phyloP scores from a whole-genome alignment of 805 yeast species.

The Hyphopichia homilentoma region DNA sequence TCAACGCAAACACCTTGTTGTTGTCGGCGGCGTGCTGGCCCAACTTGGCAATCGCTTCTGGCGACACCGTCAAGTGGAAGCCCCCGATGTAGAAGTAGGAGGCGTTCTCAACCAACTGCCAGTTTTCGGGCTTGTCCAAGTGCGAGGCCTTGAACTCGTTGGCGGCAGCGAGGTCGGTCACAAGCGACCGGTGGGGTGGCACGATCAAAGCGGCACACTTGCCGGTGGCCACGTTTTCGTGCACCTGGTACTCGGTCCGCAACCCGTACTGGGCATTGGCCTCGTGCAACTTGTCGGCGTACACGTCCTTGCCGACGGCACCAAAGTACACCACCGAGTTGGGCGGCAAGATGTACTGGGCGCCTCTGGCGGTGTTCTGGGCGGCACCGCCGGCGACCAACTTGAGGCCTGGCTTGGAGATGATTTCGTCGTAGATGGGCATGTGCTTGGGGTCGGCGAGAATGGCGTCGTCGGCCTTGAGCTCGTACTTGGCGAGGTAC shows the following conservation, averaged over 20 bases:
- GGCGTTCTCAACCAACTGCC: conserved; percentile 80
- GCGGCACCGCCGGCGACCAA: conserved; percentile 99
- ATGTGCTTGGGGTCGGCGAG: conserved; percentile 78
- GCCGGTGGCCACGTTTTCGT: conserved; percentile 79
- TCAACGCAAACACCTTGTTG: conserved; percentile 75
- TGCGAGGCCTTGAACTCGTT: conserved; percentile 92
- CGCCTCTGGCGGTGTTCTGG: conserved; percentile 98
- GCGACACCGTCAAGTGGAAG: conserved; percentile 97
- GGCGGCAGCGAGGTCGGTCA: conserved; percentile 96
- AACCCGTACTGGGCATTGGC: conserved; percentile 92
- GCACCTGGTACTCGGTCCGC: conserved; percentile 78
- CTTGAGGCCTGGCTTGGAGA: conserved; percentile 56
- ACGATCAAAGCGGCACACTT: conserved; percentile 95
- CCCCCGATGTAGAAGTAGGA: conserved; percentile 92
- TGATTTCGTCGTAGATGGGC: conserved; percentile 81
- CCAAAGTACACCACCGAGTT: conserved; percentile 91
- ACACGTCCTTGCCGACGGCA: conserved; percentile 90
- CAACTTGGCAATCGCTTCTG: conserved; percentile 83
- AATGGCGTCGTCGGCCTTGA: conserved; percentile 93
- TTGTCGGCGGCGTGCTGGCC: conserved; percentile 89
- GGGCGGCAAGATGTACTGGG: conserved; percentile 83
- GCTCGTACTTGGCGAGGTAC: conserved; percentile 73
- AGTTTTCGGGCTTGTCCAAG: conserved; percentile 83
- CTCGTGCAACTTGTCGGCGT: conserved; percentile 70
- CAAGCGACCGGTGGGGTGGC: conserved; percentile 87